A percentile compares a stretch with the other conserved stretches of the same genome.
Conservation (phyloP, 306 rosid species). For the Fragaria nilgerrensis region DNA sequence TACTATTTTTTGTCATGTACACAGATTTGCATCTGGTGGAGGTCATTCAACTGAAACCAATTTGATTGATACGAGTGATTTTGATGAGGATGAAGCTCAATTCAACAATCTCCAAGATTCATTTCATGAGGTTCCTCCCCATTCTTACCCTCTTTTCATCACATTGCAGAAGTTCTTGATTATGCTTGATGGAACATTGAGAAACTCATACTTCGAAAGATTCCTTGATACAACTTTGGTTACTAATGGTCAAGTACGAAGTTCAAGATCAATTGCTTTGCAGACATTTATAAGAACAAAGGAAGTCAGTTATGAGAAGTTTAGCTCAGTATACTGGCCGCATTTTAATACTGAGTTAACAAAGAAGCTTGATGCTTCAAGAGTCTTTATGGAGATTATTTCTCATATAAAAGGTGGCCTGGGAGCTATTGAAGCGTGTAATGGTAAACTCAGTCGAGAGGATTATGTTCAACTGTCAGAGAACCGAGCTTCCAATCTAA, state of each 20-base stretch:
- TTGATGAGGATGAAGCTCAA: no score
- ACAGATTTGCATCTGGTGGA: slow-evolving; percentile 49
- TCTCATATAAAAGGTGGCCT: slow-evolving; percentile 63
- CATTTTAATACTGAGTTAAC: slow-evolving; percentile 48
- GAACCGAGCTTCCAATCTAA: slow-evolving; percentile 41
- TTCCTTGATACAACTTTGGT: no score
- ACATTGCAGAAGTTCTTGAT: no score
- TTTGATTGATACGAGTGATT: slow-evolving; percentile 18
- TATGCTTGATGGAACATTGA: no score
- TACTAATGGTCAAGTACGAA: slow-evolving; percentile 19
- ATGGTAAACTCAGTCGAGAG: slow-evolving; percentile 44
- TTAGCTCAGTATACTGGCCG: slow-evolving; percentile 60
- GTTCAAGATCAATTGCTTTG: slow-evolving; percentile 33
- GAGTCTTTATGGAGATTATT: slow-evolving; percentile 63
- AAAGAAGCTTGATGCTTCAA: slow-evolving; percentile 51
- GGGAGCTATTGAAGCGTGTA: slow-evolving; percentile 28
- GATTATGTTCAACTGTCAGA: slow-evolving; percentile 45
- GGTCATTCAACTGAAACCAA: slow-evolving; percentile 13
- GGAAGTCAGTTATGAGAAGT: slow-evolving; percentile 61
- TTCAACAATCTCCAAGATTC: no score
- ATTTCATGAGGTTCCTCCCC: no score
- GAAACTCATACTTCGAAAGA: no score
- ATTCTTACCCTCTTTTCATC: no score
- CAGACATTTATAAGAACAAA: slow-evolving; percentile 33
- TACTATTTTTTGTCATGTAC: no score